phyloP scores from a whole-genome alignment of 768 basidiomycete species.

The Agaricus subrufescens region DNA sequence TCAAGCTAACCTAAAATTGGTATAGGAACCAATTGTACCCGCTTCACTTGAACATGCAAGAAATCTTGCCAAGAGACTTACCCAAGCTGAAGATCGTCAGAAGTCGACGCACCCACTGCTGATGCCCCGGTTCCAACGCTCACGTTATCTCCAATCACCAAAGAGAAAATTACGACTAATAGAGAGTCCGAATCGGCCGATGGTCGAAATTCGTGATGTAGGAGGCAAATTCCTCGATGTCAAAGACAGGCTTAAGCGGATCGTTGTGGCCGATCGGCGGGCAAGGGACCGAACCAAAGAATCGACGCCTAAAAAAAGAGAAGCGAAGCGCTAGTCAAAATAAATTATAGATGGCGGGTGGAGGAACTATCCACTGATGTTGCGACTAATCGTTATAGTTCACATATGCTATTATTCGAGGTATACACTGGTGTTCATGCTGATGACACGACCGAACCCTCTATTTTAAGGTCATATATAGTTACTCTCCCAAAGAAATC shows the following conservation, averaged over 20 bases:
- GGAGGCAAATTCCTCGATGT: conserved; percentile 65
- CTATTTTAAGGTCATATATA: conserved; percentile 56
- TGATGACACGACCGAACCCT: conserved; percentile 22
- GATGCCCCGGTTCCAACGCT: conserved; percentile 33
- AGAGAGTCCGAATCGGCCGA: conserved; percentile 40
- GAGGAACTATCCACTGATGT: background rate
- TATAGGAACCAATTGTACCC: conserved; percentile 61
- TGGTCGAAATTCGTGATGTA: conserved; percentile 68
- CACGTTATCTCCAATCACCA: conserved; percentile 31
- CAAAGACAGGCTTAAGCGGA: conserved; percentile 45
- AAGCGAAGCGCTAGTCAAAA: conserved; percentile 15
- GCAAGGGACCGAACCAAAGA: conserved; percentile 21
- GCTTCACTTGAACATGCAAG: conserved; percentile 47
- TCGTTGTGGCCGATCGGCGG: conserved; percentile 46
- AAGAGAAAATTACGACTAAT: conserved; percentile 32
- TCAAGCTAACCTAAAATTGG: conserved; percentile 1
- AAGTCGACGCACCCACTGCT: conserved; percentile 33
- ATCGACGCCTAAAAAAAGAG: conserved; percentile 11
- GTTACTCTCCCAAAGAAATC: conserved; percentile 83
- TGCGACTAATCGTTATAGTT: no score
- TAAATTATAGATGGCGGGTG: background rate
- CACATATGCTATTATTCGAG: background rate
- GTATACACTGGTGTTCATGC: background rate
- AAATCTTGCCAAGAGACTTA: conserved; percentile 28
- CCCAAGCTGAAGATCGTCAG: conserved; percentile 25